Base-by-base conservation (phyloP, 2,329 filamentous ascomycete genomes). In the Diaporthe ilicicola region DNA sequence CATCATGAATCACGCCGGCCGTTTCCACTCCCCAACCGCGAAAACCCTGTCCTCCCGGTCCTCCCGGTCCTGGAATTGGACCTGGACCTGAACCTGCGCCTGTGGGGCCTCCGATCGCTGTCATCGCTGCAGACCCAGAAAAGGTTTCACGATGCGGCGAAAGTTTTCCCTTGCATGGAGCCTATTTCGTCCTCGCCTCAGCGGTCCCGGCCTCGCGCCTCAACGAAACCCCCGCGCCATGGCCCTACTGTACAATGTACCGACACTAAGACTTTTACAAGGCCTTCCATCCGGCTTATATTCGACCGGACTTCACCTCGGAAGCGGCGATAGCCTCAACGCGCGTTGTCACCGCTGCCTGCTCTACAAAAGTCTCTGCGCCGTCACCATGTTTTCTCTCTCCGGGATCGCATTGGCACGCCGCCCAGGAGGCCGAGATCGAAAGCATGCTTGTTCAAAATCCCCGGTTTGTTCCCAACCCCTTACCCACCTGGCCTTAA, bases 91-190 rank as follows among this genome's bases (percentile, higher is more conserved):
- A 50, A 50, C 59, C 27, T 64, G 59, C 44, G 59, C 59, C 42
- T 27, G 4, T 42, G 39, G 53, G 66, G 42, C 22, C 53, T 34
- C 15, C 15, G 42, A 59, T 59, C 66, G 50, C 42, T 50, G 53
- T 59, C 66, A 50, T 59, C 39, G 53, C 34, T 44, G 59, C 37
- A 59, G 66, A 51, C 46, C 66, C 66, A 68, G 53, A 68, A 59
- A 51, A 68, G 29, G 53, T 37, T 50, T 51, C 27, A 48, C 51
- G 65, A 67, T 48, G 66, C 53, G 53, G 37, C 66, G 53, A 68
- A 48, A 59, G 42, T 59, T 68, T 68, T n/a, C 66, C 66, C 66
- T 68, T 59, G 42, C 66, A 64, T 64, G 53, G 53, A 55, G 32
- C 53, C 42, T 67, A 29, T 17, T 48, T 24, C 34, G 32, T n/a